Evolutionary conservation across 192 early-diverging fungal genomes (phyloP).

Genomic region (Backusella circina): DNA sequence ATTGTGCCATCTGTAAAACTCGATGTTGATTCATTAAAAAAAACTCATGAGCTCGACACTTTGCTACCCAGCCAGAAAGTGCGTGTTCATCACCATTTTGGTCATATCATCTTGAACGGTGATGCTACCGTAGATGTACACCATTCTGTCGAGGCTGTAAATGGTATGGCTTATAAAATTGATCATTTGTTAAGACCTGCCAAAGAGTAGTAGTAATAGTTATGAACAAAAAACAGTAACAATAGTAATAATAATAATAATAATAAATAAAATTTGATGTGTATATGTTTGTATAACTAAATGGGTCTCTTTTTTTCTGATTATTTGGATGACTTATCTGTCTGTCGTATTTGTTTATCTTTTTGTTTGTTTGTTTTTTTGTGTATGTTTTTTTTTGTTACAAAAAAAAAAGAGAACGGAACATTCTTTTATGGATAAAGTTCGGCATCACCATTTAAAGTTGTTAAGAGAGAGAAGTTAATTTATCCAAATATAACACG

Average conservation of each 20-base stretch:
- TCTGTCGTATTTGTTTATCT: neutral
- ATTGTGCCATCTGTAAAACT: slow-evolving; percentile 26
- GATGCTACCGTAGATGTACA: slow-evolving; percentile 11
- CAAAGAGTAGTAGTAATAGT: neutral
- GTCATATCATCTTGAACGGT: slow-evolving; percentile 11
- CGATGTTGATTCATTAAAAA: neutral
- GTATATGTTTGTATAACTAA: neutral
- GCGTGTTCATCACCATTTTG: slow-evolving; percentile 5
- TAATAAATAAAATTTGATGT: neutral
- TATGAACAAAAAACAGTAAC: neutral
- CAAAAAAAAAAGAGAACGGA: neutral
- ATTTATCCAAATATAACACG: neutral
- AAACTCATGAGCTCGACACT: slow-evolving; percentile 13
- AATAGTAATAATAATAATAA: neutral
- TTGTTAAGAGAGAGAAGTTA: neutral
- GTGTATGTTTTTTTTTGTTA: neutral
- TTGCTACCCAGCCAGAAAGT: neutral
- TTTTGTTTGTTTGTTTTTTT: neutral
- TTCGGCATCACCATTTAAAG: slow-evolving; percentile 3
- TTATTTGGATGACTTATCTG: neutral
- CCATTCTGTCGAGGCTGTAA: slow-evolving; percentile 15
- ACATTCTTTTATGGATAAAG: slow-evolving; percentile 3
- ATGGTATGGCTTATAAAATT: slow-evolving; percentile 35
- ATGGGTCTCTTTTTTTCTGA: neutral
- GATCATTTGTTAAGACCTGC: slow-evolving; percentile 20